Base-by-base conservation (phyloP, 1,284 basidiomycete genomes). In the Tilletia setariae region DNA sequence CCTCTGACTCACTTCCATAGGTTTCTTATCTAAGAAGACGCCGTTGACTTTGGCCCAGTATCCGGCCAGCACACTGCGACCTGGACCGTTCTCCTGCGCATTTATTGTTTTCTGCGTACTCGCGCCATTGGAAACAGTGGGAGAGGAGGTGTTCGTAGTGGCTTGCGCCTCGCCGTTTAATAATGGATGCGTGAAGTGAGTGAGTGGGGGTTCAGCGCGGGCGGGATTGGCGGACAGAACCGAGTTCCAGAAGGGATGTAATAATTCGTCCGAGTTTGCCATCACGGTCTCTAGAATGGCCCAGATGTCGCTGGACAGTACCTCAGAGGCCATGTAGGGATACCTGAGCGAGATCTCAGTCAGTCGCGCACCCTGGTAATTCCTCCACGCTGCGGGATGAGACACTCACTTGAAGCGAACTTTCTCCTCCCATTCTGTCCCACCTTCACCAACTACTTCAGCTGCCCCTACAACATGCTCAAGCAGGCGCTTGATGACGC, bases 271-370 rank as follows among this genome's bases (percentile, higher is more conserved):
- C 61, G 87, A 86, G 78, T 91, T 86, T 75, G 87, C 87, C 77
- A 96, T 86, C 78, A 94, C 91, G 1, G 91, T 91, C 82, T 95
- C 92, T 63, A 93, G 89, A 76, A 98, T 91, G 23, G 90, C 91
- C 90, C 93, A 96, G 83, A 96, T 90, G 78, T 97, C 94, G 84
- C 91, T 91, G 83, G 93, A 94, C 43, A 99, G 87, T 35, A 98
- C 93, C 83, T 99, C 96, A 19, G 94, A 94, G 19, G 93, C 91
- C 42, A 96, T 88, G 79, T 93, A 92, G 0, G 95, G 94, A 83
- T 94, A 98, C 84, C 75, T 73, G 68, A 19, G 8, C 21, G 15
- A 28, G 32, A 51, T 23, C 4, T 11, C 51, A 7, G 21, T 53
- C 23, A 53, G 51, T 13, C 21, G 13, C 51, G 21, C 51, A 11